Conservation (phyloP, 345 rosid genomes). For the Eucalyptus sp. region DNA sequence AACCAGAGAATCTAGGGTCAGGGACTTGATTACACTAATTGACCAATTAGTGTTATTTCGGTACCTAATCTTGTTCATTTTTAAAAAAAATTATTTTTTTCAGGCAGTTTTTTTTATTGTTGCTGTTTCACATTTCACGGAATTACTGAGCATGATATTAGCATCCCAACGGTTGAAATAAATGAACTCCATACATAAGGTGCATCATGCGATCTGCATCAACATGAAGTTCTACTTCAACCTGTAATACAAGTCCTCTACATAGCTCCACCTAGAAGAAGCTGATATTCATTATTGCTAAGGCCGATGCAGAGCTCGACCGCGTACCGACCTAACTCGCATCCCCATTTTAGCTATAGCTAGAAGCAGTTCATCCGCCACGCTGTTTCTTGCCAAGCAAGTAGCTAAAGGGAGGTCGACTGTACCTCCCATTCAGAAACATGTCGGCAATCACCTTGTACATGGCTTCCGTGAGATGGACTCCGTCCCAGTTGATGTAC, state of each 20-base stretch:
- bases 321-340: neutral
- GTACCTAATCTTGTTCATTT: too few relatives aligned
- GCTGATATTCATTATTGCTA: neutral
- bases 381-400: constrained; percentile 20
- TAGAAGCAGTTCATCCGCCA: neutral
- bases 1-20: too few relatives aligned
- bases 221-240: neutral
- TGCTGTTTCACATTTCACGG: neutral
- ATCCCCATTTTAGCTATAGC: neutral
- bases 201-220: neutral
- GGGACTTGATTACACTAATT: too few relatives aligned
- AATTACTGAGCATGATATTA: neutral
- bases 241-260: neutral
- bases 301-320: neutral
- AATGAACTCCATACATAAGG: neutral
- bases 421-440: constrained; percentile 49
- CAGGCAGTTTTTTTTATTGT: neutral
- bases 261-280: neutral
- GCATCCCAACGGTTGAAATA: neutral
- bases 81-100: too few relatives aligned
- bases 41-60: too few relatives aligned
- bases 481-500: constrained; percentile 94
- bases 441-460: constrained; percentile 49
- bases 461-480: constrained; percentile 89
- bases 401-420: constrained; percentile 48